These are phyloP conservation scores for Fusarium sp. DNA, from an alignment of 2,329 filamentous ascomycete species.

Conservation along the genomic window DNA sequence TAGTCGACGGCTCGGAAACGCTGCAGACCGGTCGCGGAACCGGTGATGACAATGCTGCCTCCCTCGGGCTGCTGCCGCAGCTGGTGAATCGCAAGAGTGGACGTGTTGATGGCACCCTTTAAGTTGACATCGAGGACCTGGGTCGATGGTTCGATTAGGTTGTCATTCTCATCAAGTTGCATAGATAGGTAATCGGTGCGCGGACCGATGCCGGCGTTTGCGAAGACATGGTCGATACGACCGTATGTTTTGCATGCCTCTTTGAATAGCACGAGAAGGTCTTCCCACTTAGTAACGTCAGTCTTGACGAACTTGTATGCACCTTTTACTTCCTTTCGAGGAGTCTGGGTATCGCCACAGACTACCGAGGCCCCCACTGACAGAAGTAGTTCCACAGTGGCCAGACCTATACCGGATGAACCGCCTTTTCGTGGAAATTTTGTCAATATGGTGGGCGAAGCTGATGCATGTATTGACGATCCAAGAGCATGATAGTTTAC, in stretches of 20 bases:
- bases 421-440: no score
- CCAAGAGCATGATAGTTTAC: no score
- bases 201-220: conserved; percentile 68
- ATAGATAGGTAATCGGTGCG: conserved; percentile 58
- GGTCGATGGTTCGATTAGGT: conserved; percentile 57
- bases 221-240: conserved; percentile 81
- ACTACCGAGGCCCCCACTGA: conserved; percentile 65
- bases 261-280: conserved; percentile 63
- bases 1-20: conserved; percentile 64
- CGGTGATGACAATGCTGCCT: conserved; percentile 66
- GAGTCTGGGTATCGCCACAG: conserved; percentile 62
- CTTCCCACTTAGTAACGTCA: conserved; percentile 62
- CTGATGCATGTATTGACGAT: neutral
- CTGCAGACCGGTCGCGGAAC: conserved; percentile 62
- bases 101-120: conserved; percentile 61
- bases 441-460: no score
- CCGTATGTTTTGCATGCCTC: conserved; percentile 70
- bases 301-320: conserved; percentile 53
- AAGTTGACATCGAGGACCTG: conserved; percentile 62
- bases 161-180: conserved; percentile 61
- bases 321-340: conserved; percentile 40
- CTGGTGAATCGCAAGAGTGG: conserved; percentile 60
- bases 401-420: conserved; percentile 71
- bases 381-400: conserved; percentile 63
- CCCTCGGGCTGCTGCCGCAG: conserved; percentile 59